Evolutionary conservation across 2,329 filamentous ascomycete species (phyloP), one percentile per base, ranked within the genome.

Genomic region (Pseudogymnoascus sp.): DNA sequence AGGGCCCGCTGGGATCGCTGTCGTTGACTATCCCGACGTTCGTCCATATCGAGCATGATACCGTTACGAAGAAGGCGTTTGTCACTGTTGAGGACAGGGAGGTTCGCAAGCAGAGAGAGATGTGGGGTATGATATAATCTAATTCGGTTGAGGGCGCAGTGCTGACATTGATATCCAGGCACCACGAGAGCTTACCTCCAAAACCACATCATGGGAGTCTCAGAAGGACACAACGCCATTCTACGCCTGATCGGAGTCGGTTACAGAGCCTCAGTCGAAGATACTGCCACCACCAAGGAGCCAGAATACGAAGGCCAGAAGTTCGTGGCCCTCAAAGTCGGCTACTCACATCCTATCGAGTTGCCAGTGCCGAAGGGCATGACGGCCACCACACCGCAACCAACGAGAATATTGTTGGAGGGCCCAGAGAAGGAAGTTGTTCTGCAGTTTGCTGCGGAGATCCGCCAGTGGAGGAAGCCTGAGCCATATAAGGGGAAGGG

Each of bases 401-500:
- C 93, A 44, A 99, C 94, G 35, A 86, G 92, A 65, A 91, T 99
- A 69, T 78, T 99, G 70, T 78, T 99, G 40, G 92, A 99, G 78
- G 92, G 94, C 7, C 82, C 88, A 61, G 85, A 97, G 74, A 92
- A 91, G 74, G 88, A 95, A 76, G 83, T 87, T 59, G 86, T 99
- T 67, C 94, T 92, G 82, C 87, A 89, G 64, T 97, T 97, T 76
- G 94, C 94, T 16, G 94, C 94, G 0, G 81, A 87, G 70, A 95
- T 99, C 69, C 83, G 91, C 70, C 84, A 81, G 76, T 97, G 93
- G 93, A 87, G 94, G 73, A 84, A 84, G 67, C 94, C 94, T 31
- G 94, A 99, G 79, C 94, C 94, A 68, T 99, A 99, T 78, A 99
- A 99, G 85, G 94, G 94, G 69, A 97, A 99, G 85, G 94, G 94